These are phyloP conservation scores for Talaromyces liani DNA, from an alignment of 495 filamentous ascomycete genomes.

Conservation along the genomic window DNA sequence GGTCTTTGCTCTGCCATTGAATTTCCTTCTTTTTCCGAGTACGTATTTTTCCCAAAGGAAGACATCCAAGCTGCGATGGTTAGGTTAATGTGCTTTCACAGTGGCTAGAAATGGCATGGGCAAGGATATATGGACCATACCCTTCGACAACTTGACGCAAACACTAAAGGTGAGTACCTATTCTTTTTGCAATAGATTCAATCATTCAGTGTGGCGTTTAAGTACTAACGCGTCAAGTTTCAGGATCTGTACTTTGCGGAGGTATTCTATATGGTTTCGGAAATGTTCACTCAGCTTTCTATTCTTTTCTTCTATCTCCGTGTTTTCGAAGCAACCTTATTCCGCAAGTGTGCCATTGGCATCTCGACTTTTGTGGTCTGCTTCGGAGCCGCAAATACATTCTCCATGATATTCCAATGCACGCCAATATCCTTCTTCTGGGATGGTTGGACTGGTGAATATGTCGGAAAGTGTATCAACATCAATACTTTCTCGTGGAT, in stretches of 20 bases:
- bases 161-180: conserved; percentile 15
- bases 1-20: conserved; percentile 13
- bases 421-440: conserved; percentile 26
- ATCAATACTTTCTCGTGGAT: conserved; percentile 17
- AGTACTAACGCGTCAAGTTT: background rate
- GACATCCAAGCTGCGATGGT: background rate
- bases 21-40: conserved; percentile 18
- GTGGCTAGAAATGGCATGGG: conserved; percentile 22
- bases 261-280: conserved; percentile 21
- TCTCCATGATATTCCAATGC: conserved; percentile 29
- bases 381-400: conserved; percentile 21
- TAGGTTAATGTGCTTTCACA: conserved; percentile 8
- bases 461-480: conserved; percentile 16
- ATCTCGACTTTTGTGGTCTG: conserved; percentile 18
- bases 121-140: conserved; percentile 34
- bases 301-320: conserved; percentile 30
- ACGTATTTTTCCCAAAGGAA: background rate
- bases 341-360: conserved; percentile 17
- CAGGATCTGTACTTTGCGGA: conserved; percentile 17
- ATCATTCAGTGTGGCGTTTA: background rate
- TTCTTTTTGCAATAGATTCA: background rate
- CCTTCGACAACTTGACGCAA: conserved; percentile 28
- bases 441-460: conserved; percentile 23
- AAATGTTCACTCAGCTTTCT: conserved; percentile 24
- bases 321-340: conserved; percentile 20